Evolutionary conservation across 140 eudicot genomes (phyloP).

Genomic region (Flaveria floridana): DNA sequence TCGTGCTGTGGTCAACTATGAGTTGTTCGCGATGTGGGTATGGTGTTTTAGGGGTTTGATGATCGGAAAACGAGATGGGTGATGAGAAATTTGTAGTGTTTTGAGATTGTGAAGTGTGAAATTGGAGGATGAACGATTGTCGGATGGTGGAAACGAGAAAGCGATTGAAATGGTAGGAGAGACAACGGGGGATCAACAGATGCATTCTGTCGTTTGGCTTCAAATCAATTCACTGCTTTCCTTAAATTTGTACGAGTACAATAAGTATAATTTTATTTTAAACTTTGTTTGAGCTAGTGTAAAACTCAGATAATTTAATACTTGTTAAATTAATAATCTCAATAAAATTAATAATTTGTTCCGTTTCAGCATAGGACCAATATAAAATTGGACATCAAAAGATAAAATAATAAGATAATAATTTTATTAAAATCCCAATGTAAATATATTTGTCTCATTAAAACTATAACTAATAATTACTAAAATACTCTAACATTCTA

Average conservation of each 20-base stretch:
- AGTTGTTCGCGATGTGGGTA: slow-evolving; percentile 24
- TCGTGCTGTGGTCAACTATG: slow-evolving; percentile 40
- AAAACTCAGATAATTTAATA: too few relatives aligned
- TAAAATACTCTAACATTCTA: too few relatives aligned
- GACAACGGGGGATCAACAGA: slow-evolving; percentile 14
- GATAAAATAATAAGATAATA: too few relatives aligned
- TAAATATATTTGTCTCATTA: too few relatives aligned
- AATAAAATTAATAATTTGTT: too few relatives aligned
- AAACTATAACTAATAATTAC: too few relatives aligned
- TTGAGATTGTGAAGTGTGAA: slow-evolving; percentile 31
- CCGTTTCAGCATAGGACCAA: too few relatives aligned
- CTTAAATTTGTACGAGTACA: neutral
- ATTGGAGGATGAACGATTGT: slow-evolving; percentile 23
- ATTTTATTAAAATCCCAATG: too few relatives aligned
- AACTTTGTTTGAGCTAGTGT: too few relatives aligned
- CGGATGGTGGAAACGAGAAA: slow-evolving; percentile 29
- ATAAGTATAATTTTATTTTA: too few relatives aligned
- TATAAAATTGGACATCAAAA: too few relatives aligned
- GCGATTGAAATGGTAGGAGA: neutral
- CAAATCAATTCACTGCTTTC: neutral
- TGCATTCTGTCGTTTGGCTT: neutral
- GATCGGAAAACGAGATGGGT: slow-evolving; percentile 13
- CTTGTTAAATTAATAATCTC: too few relatives aligned
- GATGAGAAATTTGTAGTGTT: slow-evolving; percentile 21
- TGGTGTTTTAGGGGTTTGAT: slow-evolving; percentile 29